Evolutionary conservation across 2,329 filamentous ascomycete genomes (phyloP), one percentile per base, ranked within the genome.

Genomic region (Xylaria sp.): DNA sequence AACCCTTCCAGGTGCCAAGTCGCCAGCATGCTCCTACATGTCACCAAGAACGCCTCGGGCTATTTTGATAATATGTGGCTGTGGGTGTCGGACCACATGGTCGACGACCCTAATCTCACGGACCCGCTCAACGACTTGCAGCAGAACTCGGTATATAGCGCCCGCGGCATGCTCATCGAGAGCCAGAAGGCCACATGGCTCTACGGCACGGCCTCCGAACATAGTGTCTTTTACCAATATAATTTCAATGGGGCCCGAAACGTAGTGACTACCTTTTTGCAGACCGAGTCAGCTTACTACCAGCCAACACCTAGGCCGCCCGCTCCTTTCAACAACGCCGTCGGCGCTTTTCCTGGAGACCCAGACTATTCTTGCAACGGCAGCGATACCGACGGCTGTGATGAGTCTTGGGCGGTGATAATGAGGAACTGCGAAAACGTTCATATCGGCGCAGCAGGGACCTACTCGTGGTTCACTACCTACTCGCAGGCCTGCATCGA

Each of bases 251-350:
- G 83, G 56, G 88, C 90, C 4, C 81, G 83, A 51, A 85, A 92
- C 73, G 78, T 91, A 61, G 89, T 86, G 76, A 85, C 88, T 73
- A 88, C 87, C 20, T 84, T 88, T 72, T 85, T 89, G 54, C 90
- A 93, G 75, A 89, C 89, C 56, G 90, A 92, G 77, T 89, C 90
- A 4, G 86, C 90, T 0, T 93, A 93, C 79, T 92, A 87, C 78
- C 90, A 92, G 76, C 87, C 89, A 27, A 87, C 85, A 73, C 90
- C 90, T 0, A 80, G 79, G 51, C 87, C 89, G 0, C 82, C 84
- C 0, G 79, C 80, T 7, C 90, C 88, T 0, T 92, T 91, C 78
- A 44, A 39, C 10, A 45, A 10, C n/a, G 74, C 81, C 0, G 72
- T 79, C 0, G 79, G 71, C 0, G 74, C 79, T 56, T 86, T 85